Conservation (phyloP, 1,139 yeast species). For the Eremothecium cymbalariae region DNA sequence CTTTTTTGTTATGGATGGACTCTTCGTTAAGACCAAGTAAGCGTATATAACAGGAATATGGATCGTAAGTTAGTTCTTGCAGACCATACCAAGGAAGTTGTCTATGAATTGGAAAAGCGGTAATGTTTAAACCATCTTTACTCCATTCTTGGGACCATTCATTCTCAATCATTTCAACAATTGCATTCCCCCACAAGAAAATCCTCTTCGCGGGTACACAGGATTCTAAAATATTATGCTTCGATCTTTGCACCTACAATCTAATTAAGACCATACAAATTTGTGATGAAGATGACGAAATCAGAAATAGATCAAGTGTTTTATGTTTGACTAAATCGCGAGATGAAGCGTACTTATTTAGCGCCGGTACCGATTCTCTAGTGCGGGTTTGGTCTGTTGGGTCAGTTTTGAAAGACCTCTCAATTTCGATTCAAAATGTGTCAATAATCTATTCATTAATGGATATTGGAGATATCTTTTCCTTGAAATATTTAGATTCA, state of each 20-base stretch:
- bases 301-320: constrained; percentile 58
- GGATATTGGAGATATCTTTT: constrained; percentile 91
- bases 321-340: constrained; percentile 54
- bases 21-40: no score
- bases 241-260: constrained; percentile 59
- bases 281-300: constrained; percentile 20
- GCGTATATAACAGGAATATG: no score
- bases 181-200: constrained; percentile 51
- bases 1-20: no score
- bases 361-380: constrained; percentile 86
- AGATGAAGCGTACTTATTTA: constrained; percentile 57
- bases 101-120: no score
- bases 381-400: constrained; percentile 74
- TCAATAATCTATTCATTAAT: constrained; percentile 73
- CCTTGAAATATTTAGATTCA: constrained; percentile 60
- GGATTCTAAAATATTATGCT: constrained; percentile 69
- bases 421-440: constrained; percentile 34
- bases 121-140: constrained; percentile 29
- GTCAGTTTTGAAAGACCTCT: constrained; percentile 14
- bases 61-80: no score
- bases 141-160: constrained; percentile 73
- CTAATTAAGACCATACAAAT: constrained; percentile 22
- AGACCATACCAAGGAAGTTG: no score
- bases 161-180: constrained; percentile 70
- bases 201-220: constrained; percentile 88